phyloP scores from a whole-genome alignment of 1,139 yeast genomes.

The Protomyces lactucae-debilis region DNA sequence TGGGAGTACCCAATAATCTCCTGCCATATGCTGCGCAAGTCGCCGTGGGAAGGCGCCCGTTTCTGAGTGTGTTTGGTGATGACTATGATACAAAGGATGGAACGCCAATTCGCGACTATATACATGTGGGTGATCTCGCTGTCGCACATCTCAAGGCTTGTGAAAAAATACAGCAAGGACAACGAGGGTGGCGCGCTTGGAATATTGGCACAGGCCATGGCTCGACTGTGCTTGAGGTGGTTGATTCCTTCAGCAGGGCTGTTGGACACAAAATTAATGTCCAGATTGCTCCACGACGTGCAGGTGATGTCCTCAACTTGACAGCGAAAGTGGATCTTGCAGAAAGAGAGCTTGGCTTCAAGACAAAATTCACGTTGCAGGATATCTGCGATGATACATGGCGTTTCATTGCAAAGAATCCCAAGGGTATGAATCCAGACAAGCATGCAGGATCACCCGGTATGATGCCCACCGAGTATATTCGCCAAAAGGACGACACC shows the following conservation, averaged over 20 bases:
- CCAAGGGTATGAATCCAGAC: conserved; percentile 37
- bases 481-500: neutral
- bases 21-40: conserved; percentile 74
- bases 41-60: conserved; percentile 66
- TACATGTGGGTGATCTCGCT: conserved; percentile 80
- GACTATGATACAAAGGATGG: conserved; percentile 67
- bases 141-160: conserved; percentile 72
- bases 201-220: conserved; percentile 80
- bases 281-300: conserved; percentile 61
- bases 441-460: conserved; percentile 21
- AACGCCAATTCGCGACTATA: conserved; percentile 76
- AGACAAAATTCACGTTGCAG: conserved; percentile 53
- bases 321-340: conserved; percentile 72
- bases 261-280: conserved; percentile 65
- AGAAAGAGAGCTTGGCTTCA: conserved; percentile 60
- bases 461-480: conserved; percentile 13
- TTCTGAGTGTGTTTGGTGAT: conserved; percentile 58
- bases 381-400: conserved; percentile 70
- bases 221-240: conserved; percentile 68
- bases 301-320: conserved; percentile 72
- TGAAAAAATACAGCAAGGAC: conserved; percentile 47
- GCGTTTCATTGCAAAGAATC: conserved; percentile 71
- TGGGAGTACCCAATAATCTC: conserved; percentile 70
- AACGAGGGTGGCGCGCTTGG: conserved; percentile 65
- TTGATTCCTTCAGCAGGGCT: conserved; percentile 60